These are phyloP conservation scores for Cyclaneusma minus DNA, from an alignment of 2,329 filamentous ascomycete species.

Conservation along the genomic window DNA sequence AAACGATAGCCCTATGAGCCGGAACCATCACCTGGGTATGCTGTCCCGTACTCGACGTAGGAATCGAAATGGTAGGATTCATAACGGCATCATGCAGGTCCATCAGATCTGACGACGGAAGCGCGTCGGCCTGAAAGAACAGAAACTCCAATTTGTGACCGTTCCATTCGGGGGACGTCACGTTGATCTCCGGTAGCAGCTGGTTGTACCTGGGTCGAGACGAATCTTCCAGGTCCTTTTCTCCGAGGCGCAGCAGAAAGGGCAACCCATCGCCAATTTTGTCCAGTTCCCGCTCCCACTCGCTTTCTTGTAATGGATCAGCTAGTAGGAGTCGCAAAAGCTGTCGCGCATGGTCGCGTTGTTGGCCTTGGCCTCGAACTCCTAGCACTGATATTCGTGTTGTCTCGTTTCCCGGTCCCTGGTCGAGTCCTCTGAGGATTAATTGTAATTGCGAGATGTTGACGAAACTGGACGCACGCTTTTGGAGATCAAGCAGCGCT, in stretches of 20 bases:
- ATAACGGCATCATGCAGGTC: slow-evolving; percentile 49
- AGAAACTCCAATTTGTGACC: slow-evolving; percentile 49
- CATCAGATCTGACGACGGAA: slow-evolving; percentile 29
- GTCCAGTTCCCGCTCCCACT: slow-evolving; percentile 53
- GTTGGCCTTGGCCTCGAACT: slow-evolving; percentile 20
- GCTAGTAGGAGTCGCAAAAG: slow-evolving; percentile 56
- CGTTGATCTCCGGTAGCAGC: slow-evolving; percentile 39
- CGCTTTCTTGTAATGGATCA: slow-evolving; percentile 48
- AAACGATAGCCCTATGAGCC: slow-evolving; percentile 66
- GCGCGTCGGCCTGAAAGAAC: slow-evolving; percentile 34
- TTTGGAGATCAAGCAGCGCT: slow-evolving; percentile 42
- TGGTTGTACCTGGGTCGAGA: slow-evolving; percentile 24
- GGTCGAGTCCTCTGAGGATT: slow-evolving; percentile 47
- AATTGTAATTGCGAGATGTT: slow-evolving; percentile 59
- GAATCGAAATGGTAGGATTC: slow-evolving; percentile 61
- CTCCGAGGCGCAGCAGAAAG: slow-evolving; percentile 43
- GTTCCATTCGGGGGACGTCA: slow-evolving; percentile 47
- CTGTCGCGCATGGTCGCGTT: slow-evolving; percentile 36
- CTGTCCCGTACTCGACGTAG: slow-evolving; percentile 44
- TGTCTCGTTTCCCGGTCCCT: slow-evolving; percentile 37
- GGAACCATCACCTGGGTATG: slow-evolving; percentile 60
- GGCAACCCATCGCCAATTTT: slow-evolving; percentile 34
- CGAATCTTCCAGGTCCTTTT: slow-evolving; percentile 14
- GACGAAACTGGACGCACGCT: slow-evolving; percentile 42
- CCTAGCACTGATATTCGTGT: slow-evolving; percentile 43